Evolutionary conservation across 164 flowering plant genomes (phyloP).

Genomic region (Tetrastigma voinierianum): DNA sequence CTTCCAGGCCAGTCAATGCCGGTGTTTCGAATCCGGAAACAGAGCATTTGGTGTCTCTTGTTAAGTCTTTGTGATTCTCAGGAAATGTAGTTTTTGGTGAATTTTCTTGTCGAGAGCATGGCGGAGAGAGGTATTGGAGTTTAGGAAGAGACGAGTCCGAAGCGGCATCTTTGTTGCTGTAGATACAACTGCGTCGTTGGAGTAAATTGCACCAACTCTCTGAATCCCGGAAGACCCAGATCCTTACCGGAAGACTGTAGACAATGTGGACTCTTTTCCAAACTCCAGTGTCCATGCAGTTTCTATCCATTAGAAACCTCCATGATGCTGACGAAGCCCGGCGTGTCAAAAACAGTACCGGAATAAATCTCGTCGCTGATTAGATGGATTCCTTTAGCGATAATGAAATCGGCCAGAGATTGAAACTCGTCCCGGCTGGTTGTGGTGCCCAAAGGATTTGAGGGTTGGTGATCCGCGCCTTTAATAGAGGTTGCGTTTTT

Average conservation of each 20-base stretch:
- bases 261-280: conserved; percentile 62
- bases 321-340: conserved; percentile 52
- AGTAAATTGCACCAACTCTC: conserved; percentile 83
- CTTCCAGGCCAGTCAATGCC: conserved; percentile 55
- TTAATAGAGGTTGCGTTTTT: conserved; percentile 51
- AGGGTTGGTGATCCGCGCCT: conserved; percentile 79
- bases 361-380: conserved; percentile 89
- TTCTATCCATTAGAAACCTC: conserved; percentile 43
- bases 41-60: conserved; percentile 41
- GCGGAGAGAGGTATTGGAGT: conserved; percentile 76
- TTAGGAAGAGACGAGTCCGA: conserved; percentile 77
- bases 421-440: conserved; percentile 49
- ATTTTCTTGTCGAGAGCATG: conserved; percentile 61
- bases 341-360: conserved; percentile 69
- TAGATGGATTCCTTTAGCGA: conserved; percentile 55
- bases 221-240: conserved; percentile 86
- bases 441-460: conserved; percentile 85
- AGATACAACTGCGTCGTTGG: conserved; percentile 55
- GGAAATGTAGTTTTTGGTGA: conserved; percentile 44
- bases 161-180: conserved; percentile 93
- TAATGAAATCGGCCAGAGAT: conserved; percentile 50
- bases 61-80: conserved; percentile 52
- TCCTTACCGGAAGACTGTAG: conserved; percentile 81
- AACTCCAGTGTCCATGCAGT: conserved; percentile 26
- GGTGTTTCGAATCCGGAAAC: conserved; percentile 43